Evolutionary conservation across 192 early-diverging fungal genomes (phyloP).

Genomic region (Blastocladiella britannica): DNA sequence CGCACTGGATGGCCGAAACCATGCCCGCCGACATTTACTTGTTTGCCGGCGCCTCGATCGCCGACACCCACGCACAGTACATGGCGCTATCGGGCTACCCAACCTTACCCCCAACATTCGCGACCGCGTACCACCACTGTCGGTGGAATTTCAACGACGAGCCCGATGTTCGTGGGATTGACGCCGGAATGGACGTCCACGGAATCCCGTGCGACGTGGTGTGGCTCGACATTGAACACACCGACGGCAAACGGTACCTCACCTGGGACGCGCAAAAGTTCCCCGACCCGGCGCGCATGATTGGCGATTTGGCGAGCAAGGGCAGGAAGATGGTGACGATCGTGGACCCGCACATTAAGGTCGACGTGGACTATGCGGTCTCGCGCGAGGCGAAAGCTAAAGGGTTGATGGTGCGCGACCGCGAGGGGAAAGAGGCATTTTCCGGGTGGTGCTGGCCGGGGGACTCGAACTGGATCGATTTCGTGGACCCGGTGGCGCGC

Average conservation of each 20-base stretch:
- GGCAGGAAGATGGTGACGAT: conserved; percentile 83
- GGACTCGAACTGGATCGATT: conserved; percentile 81
- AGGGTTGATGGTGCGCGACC: conserved; percentile 59
- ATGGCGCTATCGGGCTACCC: conserved; percentile 56
- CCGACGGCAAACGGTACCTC: conserved; percentile 93
- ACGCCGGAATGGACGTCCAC: conserved; percentile 66
- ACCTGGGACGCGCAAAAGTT: conserved; percentile 92
- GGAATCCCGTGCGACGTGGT: conserved; percentile 94
- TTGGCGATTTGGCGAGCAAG: conserved; percentile 41
- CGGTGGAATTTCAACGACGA: conserved; percentile 96
- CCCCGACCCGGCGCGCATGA: conserved; percentile 67
- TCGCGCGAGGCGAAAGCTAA: conserved; percentile 54
- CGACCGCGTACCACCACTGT: conserved; percentile 87
- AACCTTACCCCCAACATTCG: conserved; percentile 66
- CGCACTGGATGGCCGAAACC: conserved; percentile 89
- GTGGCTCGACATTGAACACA: conserved; percentile 99
- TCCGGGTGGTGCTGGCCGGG: conserved; percentile 99
- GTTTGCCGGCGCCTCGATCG: conserved; percentile 38
- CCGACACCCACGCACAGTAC: conserved; percentile 51
- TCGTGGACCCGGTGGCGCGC: conserved; percentile 49
- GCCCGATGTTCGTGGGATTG: conserved; percentile 65
- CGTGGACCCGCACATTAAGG: conserved; percentile 93
- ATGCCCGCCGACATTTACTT: conserved; percentile 75
- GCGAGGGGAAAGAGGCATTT: conserved; percentile 41
- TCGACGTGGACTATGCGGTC: conserved; percentile 48